phyloP scores from a whole-genome alignment of 345 rosid species.

The Cardamine resedifolia region DNA sequence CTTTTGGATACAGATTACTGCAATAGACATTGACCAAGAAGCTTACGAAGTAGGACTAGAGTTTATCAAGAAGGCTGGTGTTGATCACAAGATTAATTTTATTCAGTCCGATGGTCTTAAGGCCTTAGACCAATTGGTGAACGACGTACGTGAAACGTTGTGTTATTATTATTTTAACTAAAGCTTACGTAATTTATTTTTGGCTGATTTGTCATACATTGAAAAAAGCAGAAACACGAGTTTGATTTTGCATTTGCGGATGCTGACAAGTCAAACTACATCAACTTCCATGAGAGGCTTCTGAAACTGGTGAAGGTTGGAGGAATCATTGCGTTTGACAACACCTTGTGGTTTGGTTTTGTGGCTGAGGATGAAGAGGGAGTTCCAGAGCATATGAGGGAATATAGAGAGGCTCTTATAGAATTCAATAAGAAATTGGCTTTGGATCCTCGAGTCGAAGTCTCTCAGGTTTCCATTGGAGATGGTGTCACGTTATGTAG shows the following conservation, averaged over 20 bases:
- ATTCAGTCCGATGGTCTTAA: slow-evolving; percentile 40
- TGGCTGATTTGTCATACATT: not conserved
- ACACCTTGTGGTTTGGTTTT: slow-evolving; percentile 52
- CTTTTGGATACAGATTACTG: slow-evolving; percentile 41
- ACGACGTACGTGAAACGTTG: not conserved
- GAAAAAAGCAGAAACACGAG: slow-evolving; percentile 19
- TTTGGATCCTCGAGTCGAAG: slow-evolving; percentile 48
- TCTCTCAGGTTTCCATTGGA: slow-evolving; percentile 53
- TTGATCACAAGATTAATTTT: slow-evolving; percentile 51
- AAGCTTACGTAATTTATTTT: not conserved
- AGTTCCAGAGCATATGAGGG: slow-evolving; percentile 33
- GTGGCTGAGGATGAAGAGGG: slow-evolving; percentile 42
- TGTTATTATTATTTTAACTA: not conserved
- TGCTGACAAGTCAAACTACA: slow-evolving; percentile 46
- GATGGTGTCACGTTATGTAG: slow-evolving; percentile 61
- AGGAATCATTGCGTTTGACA: slow-evolving; percentile 53
- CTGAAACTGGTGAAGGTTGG: slow-evolving; percentile 53
- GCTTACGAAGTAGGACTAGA: slow-evolving; percentile 47
- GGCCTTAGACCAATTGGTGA: slow-evolving; percentile 24
- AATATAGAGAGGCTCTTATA: slow-evolving; percentile 22
- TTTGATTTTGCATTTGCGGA: slow-evolving; percentile 61
- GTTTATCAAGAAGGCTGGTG: slow-evolving; percentile 48
- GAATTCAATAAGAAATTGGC: slow-evolving; percentile 45
- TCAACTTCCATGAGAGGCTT: slow-evolving; percentile 42
- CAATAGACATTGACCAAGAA: slow-evolving; percentile 44